Evolutionary conservation across 129 eudicot species (phyloP).

Genomic region (Kitagawia praeruptora): DNA sequence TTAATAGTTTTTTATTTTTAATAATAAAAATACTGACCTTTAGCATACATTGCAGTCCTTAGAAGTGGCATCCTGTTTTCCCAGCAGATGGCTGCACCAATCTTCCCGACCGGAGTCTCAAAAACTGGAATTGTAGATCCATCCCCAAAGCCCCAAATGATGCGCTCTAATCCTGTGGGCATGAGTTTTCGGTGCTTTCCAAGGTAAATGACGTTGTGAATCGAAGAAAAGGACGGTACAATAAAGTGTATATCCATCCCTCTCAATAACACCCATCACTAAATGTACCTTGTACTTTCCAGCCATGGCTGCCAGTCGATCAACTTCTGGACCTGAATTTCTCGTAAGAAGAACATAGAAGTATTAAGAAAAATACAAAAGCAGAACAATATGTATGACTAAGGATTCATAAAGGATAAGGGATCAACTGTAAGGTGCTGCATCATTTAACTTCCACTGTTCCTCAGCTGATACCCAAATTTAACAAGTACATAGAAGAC

Average conservation of each 20-base stretch:
- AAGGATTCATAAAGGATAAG: not conserved
- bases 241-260: conserved; percentile 85
- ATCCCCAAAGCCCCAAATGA: conserved; percentile 97
- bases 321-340: conserved; percentile 88
- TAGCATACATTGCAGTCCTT: conserved; percentile 92
- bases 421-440: not conserved
- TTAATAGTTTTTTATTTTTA: no score
- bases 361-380: not conserved
- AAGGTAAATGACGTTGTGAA: conserved; percentile 77
- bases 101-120: conserved; percentile 82
- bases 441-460: not conserved
- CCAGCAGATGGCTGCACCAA: conserved; percentile 99
- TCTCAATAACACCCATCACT: conserved; percentile 93
- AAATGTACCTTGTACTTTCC: conserved; percentile 73
- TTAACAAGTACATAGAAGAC: not conserved
- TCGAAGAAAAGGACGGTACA: conserved; percentile 77
- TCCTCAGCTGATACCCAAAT: not conserved
- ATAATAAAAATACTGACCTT: conserved; percentile 37
- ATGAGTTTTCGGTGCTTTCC: conserved; percentile 89
- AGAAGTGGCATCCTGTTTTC: conserved; percentile 94
- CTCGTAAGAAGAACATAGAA: not conserved
- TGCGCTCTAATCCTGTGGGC: conserved; percentile 91
- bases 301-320: conserved; percentile 90
- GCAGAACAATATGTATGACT: not conserved
- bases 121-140: conserved; percentile 88